Evolutionary conservation across 495 filamentous ascomycete genomes (phyloP), one percentile per base, ranked within the genome.

Genomic region (Penicillium robsamsonii): DNA sequence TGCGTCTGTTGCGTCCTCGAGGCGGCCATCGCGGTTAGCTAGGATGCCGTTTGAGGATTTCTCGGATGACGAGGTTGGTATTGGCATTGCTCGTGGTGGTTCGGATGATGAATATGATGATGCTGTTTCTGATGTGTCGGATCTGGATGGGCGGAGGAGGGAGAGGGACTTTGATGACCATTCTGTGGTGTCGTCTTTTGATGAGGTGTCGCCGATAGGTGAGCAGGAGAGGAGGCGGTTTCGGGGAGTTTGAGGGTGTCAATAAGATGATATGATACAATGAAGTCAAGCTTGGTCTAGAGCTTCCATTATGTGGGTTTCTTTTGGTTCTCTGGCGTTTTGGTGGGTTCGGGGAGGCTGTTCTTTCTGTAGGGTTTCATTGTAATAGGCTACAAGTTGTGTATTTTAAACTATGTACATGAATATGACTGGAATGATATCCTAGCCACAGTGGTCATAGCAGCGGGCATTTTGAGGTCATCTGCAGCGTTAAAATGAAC

Each of bases 141-240:
- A 52, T 27, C 54, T 63, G n/a, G 59, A 61, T 55, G 61, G 55
- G 1, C 51, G 56, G 11, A 53, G 47, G 30, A 46, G 58, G 35
- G 61, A 51, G 12, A 44, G 55, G 11, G 60, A 61, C 17, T 64
- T 67, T 44, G 68, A 72, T 65, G 69, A 70, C 38, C 40, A 71
- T 40, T 76, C 74, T 13, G 71, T 70, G 29, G 67, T 77, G 3
- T 77, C 72, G 42, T 73, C 68, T 1, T 62, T 74, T 53, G 57
- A 68, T 30, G 69, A 62, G 11, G 55, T 46, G 20, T 54, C 52
- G n/a, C 52, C 52, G 30, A 29, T 38, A 27, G 20, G 22, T 24
- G 31, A 17, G 42, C 30, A 25, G 20, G 42, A 46, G 43, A 25
- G 42, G 13, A 46, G 42, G 33, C 52, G n/a, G 52, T 54, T 38